Base-by-base conservation (phyloP, 148 eudicot species). In the Fagopyrum esculentum region DNA sequence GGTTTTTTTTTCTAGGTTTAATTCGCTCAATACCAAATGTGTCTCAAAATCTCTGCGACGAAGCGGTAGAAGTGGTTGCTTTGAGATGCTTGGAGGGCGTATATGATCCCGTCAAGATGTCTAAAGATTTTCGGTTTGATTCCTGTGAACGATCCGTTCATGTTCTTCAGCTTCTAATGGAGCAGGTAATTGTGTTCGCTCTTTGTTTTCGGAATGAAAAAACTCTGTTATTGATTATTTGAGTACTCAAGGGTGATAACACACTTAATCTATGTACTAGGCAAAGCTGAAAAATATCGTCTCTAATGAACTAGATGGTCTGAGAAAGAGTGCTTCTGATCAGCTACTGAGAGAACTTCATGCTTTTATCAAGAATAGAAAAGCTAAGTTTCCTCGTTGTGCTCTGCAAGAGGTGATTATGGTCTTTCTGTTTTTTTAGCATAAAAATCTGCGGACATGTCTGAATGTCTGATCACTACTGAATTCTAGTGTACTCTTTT, bases 41-140 rank as follows among this genome's bases (percentile, higher is more conserved):
- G 17, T 71, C 77, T 48, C 80, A 77, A 52, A 75, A 80, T 72
- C 44, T 77, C 19, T 89, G 87, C n/a, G 85, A 73, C 71, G 79
- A 86, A 83, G 88, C 86, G 0, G 84, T 77, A 74, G 97, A 90
- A 79, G 63, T 77, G 75, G 75, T 83, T 46, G 84, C 81, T 47
- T 79, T 86, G 75, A 88, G 88, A 80, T 77, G 89, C 63, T 78
- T 92, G 81, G 92, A 91, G 81, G 75, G 75, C 44, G 74, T 91
- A 8, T 75, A 61, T 78, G 63, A 79, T 47, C 45, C 77, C 60
- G 79, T 17, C 47, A 72, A 63, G 71, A 75, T 73, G 66, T 72
- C 57, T 17, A 55, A 76, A 9, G 76, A 79, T 64, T 54, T 48
- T 29, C 49, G 40, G 30, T 69, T 87, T 79, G 83, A 84, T 80